Conservation (phyloP, 352 stramenopile genomes). For the Phytophthora colocasiae region DNA sequence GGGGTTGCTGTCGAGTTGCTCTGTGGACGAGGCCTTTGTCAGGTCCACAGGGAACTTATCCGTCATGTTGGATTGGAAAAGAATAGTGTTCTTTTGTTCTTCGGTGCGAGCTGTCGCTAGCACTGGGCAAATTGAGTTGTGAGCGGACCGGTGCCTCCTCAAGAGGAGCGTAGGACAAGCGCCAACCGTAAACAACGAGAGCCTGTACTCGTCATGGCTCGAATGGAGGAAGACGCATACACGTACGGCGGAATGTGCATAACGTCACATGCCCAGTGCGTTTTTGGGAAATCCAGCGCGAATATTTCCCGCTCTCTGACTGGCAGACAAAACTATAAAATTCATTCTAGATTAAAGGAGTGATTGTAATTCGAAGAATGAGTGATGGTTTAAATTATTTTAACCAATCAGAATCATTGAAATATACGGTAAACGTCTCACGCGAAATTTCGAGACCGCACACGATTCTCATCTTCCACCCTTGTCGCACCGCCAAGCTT, state of each 20-base stretch:
- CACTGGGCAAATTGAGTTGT: constrained; percentile 39
- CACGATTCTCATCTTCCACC: constrained; percentile 18
- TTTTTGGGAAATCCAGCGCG: constrained; percentile 33
- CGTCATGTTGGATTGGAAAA: constrained; percentile 21
- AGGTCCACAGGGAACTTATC: constrained; percentile 27
- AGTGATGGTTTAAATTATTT: constrained; percentile 15
- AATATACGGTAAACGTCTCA: constrained; percentile 14
- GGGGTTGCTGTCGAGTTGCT: constrained; percentile 15
- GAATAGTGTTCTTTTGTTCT: constrained; percentile 16
- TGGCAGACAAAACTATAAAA: constrained; percentile 9
- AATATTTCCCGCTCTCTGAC: constrained; percentile 30
- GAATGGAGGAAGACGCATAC: constrained; percentile 11
- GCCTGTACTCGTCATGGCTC: constrained; percentile 14
- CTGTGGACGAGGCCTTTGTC: constrained; percentile 10
- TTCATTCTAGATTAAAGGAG: too few species aligned
- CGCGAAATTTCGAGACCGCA: constrained; percentile 21
- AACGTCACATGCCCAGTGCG: constrained; percentile 15
- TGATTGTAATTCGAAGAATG: not conserved
- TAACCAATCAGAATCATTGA: constrained; percentile 7
- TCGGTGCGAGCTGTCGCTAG: constrained; percentile 33
- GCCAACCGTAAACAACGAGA: constrained; percentile 33
- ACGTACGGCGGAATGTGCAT: constrained; percentile 4
- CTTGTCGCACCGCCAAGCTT: constrained; percentile 27
- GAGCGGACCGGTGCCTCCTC: constrained; percentile 24
- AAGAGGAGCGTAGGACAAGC: constrained; percentile 33